A percentile compares a stretch with the other conserved stretches of the same genome.
phyloP scores from a whole-genome alignment of 169 alveolate genomes.

The Ichthyophthirius multifiliis region DNA sequence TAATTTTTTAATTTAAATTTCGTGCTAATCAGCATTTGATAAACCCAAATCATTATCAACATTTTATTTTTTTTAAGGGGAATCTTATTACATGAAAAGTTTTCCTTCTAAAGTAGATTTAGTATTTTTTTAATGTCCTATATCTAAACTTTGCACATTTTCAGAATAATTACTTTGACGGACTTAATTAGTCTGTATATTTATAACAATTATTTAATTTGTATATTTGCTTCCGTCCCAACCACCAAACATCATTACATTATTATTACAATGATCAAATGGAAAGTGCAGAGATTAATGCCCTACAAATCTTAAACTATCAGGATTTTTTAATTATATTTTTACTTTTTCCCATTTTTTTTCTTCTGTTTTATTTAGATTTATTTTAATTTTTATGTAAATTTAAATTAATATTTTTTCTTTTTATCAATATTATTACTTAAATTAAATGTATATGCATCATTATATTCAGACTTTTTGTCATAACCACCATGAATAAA shows the following conservation, averaged over 20 bases:
- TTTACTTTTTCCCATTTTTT: background rate
- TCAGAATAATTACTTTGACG: background rate
- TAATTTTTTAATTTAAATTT: background rate
- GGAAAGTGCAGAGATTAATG: background rate
- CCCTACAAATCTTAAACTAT: background rate
- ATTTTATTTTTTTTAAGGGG: background rate
- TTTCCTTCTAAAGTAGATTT: conserved; percentile 4
- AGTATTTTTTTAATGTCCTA: background rate
- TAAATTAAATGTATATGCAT: background rate
- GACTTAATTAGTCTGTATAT: background rate
- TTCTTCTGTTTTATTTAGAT: background rate
- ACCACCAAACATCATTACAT: conserved; percentile 3
- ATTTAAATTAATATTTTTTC: background rate
- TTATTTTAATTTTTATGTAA: no score
- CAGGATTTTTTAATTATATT: background rate
- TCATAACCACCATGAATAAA: background rate
- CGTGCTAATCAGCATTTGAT: no score
- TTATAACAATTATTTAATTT: background rate
- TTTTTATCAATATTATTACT: background rate
- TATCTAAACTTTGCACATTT: background rate
- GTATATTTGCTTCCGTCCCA: conserved; percentile 3
- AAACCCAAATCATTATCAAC: no score
- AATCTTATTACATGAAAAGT: background rate
- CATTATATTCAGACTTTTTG: background rate
- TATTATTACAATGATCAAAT: background rate